Conservation (phyloP, 1,139 yeast species). For the Saccharomyces hybrid region DNA sequence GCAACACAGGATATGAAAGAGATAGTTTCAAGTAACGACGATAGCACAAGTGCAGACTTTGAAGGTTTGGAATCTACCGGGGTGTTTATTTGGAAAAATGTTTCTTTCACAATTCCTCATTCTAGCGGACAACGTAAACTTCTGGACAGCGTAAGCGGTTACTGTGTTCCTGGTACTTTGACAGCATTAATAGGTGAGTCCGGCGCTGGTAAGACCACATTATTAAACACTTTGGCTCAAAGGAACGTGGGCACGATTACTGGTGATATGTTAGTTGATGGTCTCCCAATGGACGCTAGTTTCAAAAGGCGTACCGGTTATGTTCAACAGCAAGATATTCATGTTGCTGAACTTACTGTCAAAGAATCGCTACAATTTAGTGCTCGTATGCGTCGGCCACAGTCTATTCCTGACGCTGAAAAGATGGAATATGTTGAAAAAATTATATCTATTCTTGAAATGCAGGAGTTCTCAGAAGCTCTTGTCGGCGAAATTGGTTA, state of each 20-base stretch:
- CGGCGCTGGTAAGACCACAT: constrained; percentile 59
- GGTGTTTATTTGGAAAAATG: constrained; percentile 39
- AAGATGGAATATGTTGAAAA: constrained; percentile 43
- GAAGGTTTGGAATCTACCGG: constrained; percentile 23
- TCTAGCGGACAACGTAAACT: constrained; percentile 35
- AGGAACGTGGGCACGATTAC: constrained; percentile 46
- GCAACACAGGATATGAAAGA: constrained; percentile 13
- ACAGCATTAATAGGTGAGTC: constrained; percentile 58
- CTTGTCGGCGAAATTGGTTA: constrained; percentile 42
- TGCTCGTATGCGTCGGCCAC: constrained; percentile 42
- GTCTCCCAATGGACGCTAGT: constrained; percentile 38
- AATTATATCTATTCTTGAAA: constrained; percentile 39
- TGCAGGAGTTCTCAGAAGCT: constrained; percentile 46
- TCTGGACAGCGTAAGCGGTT: constrained; percentile 48
- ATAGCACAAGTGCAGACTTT: constrained; percentile 11
- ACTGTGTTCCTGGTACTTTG: constrained; percentile 45
- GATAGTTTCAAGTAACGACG: constrained; percentile 11
- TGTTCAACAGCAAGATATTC: constrained; percentile 52
- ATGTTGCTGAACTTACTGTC: constrained; percentile 42
- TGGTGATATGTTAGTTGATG: constrained; percentile 50
- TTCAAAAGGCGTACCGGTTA: constrained; percentile 48
- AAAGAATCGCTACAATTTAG: constrained; percentile 45
- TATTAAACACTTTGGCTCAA: constrained; percentile 47
- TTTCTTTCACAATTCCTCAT: constrained; percentile 35
- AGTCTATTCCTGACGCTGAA: constrained; percentile 36